A percentile compares a stretch with the other conserved stretches of the same genome.
Evolutionary conservation across 2,329 filamentous ascomycete species (phyloP).

Genomic region (Venturia carpophila): DNA sequence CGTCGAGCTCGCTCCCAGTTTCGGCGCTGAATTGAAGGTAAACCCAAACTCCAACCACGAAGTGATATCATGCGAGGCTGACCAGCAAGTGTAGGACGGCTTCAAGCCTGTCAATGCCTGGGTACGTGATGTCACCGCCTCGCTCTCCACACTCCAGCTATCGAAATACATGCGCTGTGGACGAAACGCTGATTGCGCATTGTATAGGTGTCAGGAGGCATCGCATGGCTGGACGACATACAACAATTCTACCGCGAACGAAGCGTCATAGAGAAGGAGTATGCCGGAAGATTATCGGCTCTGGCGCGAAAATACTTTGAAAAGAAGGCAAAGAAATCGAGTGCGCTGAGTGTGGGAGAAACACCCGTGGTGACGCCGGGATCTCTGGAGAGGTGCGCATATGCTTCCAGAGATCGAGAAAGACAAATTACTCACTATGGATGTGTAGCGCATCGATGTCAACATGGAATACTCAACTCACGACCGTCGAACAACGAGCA

Average conservation of each 20-base stretch:
- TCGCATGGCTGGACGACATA: conserved; percentile 92
- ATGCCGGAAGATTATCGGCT: conserved; percentile 76
- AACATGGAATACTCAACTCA: conserved; percentile 92
- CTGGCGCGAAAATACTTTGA: conserved; percentile 96
- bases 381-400: conserved; percentile 70
- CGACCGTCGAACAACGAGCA: conserved; percentile 78
- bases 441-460: conserved; percentile 73
- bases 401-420: not conserved
- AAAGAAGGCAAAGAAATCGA: conserved; percentile 86
- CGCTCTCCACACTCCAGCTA: conserved; percentile 20
- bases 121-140: conserved; percentile 42
- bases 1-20: conserved; percentile 73
- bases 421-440: not conserved
- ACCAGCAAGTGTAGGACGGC: conserved; percentile 58
- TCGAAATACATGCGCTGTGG: conserved; percentile 13
- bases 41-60: conserved; percentile 18
- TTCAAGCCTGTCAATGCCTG: conserved; percentile 93
- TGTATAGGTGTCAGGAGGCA: conserved; percentile 64
- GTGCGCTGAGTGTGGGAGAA: conserved; percentile 84
- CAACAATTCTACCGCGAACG: conserved; percentile 96
- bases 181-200: not conserved
- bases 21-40: conserved; percentile 92
- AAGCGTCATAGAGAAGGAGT: conserved; percentile 92
- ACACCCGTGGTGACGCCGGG: conserved; percentile 88
- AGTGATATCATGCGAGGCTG: conserved; percentile 1